Conservation (phyloP, 2,329 filamentous ascomycete species). For the Thelonectria blattea region DNA sequence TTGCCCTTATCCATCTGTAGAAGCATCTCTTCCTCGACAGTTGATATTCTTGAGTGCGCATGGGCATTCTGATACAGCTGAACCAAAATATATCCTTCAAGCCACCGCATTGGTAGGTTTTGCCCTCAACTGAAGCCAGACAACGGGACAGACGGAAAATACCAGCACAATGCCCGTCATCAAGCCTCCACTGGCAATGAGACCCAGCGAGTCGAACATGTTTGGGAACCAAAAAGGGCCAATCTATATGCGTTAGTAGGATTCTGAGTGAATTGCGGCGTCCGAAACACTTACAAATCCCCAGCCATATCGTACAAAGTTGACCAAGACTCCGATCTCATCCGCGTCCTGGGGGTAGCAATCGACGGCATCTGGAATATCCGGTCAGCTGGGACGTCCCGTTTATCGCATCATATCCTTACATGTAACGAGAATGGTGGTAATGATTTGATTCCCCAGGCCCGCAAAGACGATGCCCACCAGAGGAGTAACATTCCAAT, state of each 20-base stretch:
- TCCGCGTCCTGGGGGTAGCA: conserved; percentile 10
- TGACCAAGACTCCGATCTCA: conserved; percentile 10
- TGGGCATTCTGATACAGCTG: too few relatives aligned
- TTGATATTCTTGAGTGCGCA: too few relatives aligned
- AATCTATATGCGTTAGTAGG: not conserved
- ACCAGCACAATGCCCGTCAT: not conserved
- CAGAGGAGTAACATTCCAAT: conserved; percentile 16
- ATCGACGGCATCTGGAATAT: conserved; percentile 3
- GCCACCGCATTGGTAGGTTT: not conserved
- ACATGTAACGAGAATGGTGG: conserved; percentile 12
- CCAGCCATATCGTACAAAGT: conserved; percentile 12
- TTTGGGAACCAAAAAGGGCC: not conserved
- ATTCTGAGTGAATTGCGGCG: not conserved
- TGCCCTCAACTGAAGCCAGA: not conserved
- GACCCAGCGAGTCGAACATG: not conserved
- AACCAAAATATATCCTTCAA: too few relatives aligned
- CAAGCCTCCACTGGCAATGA: not conserved
- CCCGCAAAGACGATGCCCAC: conserved; percentile 10
- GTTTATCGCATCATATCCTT: not conserved
- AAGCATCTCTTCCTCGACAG: too few relatives aligned
- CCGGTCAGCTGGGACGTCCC: too few relatives aligned
- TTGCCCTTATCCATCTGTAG: too few relatives aligned
- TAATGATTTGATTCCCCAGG: conserved; percentile 13
- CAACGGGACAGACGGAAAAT: not conserved
- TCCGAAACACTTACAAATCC: conserved; percentile 1